Base-by-base conservation (phyloP, 495 filamentous ascomycete genomes). In the Penicillium macrosclerotiorum region DNA sequence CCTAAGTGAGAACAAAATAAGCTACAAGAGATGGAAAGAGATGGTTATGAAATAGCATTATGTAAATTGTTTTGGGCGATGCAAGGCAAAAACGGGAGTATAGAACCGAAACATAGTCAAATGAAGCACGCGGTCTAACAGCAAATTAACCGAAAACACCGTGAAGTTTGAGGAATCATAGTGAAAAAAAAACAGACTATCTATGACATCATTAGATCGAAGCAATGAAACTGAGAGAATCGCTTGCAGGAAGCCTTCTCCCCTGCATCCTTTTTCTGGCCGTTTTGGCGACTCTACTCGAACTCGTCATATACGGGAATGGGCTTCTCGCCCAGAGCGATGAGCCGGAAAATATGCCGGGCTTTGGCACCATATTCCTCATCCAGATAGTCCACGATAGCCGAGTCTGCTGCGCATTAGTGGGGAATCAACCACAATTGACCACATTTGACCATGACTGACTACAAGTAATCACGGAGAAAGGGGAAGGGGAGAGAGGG, bases 301-400 rank as follows among this genome's bases (percentile, higher is more conserved):
- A 68, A 70, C 36, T 71, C 59, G 44, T 75, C 71, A 32, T 71
- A 68, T 36, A 76, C 74, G 5, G 75, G 69, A 31, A 77, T 68
- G 4, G 75, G 75, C 52, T 74, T 73, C 60, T 79, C 75, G 35
- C 64, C 73, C 51, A 79, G 57, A 2, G 73, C 74, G 52, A 60
- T 62, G n/a, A 79, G 59, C 4, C 75, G 74, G 65, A 79, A 79
- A 32, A 79, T 74, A 57, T 79, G 75, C 17, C 75, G 65, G 14
- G 62, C 68, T 50, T 72, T 71, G 29, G 61, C 67, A 27, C 69
- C 64, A 36, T 62, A 59, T 23, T 76, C 69, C 7, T 72, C 68
- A 46, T 75, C 71, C 24, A 77, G 55, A 55, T 77, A 79, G 51
- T 79, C 75, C 1, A 79, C 73, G 34, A 77, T 73, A 5, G 72